Base-by-base conservation (phyloP, 2,329 filamentous ascomycete species). In the Verticillium tricorpus region DNA sequence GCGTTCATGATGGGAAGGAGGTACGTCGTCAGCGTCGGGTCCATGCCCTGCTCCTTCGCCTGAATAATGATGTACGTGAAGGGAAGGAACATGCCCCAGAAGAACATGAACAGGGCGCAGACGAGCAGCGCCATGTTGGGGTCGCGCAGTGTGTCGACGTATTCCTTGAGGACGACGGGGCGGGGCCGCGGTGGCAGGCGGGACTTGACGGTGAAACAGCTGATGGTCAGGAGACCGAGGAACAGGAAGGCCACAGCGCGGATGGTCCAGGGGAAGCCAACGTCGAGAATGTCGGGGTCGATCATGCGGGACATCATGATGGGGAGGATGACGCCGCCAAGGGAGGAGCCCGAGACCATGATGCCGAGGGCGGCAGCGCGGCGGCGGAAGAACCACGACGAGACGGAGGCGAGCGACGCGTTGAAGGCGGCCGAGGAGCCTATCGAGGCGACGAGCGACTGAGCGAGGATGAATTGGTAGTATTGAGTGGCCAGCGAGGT, bases 231-330 rank as follows among this genome's bases (percentile, higher is more conserved):
- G 25, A 78, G 69, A 1, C 58, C 77, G 15, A 80, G 72, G 17
- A 82, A 70, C 60, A 80, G 66, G 62, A 82, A 79, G 28, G 73
- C 79, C 19, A 82, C 73, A 37, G 78, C 70, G 8, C 80, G 73
- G 5, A 74, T 77, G 6, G 82, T 76, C 83, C 82, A 86, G 56
- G 74, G 73, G 69, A 87, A 88, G 34, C 84, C 84, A 14, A 52
- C 45, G n/a, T 52, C 22, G 45, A 52, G 45, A 60, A 87, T 76
- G 19, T 69, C 68, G n/a, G 74, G 73, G 65, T 82, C 77, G 3
- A 83, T 73, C 45, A 52, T 52, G 65, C 72, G 74, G 14, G 70
- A 69, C 58, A 80, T 76, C 58, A 76, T 71, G 58, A 77, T 67
- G n/a, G 64, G 70, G 58, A 71, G 71, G 39, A 82, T 69, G 63